These are phyloP conservation scores for Hammondia hammondi DNA, from an alignment of 169 alveolate genomes.

Conservation along the genomic window DNA sequence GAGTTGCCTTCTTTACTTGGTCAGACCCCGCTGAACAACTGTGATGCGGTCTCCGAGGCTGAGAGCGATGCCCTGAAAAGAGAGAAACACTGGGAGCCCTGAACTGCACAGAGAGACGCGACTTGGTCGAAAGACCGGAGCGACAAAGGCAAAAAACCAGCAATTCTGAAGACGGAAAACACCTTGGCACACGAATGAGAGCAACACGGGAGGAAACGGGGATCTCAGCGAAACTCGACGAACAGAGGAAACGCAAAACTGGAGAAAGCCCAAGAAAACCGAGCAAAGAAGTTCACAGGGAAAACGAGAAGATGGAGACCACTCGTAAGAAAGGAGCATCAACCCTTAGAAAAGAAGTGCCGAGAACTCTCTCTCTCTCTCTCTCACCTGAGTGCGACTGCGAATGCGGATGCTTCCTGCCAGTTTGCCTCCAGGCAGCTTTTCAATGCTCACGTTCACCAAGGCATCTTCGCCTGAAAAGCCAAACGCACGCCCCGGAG, in stretches of 20 bases:
- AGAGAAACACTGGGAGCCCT: background rate
- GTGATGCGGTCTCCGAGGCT: slow-evolving; percentile 78
- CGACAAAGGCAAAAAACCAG: background rate
- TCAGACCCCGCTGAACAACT: slow-evolving; percentile 69
- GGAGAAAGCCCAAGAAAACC: background rate
- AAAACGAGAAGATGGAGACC: too few relatives aligned
- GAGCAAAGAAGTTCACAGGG: background rate
- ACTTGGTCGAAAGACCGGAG: too few relatives aligned
- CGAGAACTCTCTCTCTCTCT: background rate
- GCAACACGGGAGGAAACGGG: too few relatives aligned
- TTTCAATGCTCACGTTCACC: slow-evolving; percentile 82
- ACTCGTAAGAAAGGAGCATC: background rate
- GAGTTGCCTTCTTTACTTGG: background rate
- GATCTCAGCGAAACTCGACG: too few relatives aligned
- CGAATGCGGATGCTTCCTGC: slow-evolving; percentile 78
- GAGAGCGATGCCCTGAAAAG: slow-evolving; percentile 78
- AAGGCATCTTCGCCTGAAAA: slow-evolving; percentile 87
- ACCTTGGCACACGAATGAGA: too few relatives aligned
- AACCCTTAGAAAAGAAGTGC: background rate
- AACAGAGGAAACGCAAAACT: too few relatives aligned
- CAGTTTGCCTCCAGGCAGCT: slow-evolving; percentile 51
- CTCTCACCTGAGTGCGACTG: slow-evolving; percentile 72
- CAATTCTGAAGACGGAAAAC: too few relatives aligned
- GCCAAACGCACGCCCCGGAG: background rate
- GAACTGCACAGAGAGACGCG: too few relatives aligned